Evolutionary conservation across 1,284 basidiomycete species (phyloP).

Genomic region (Mycena sp.): DNA sequence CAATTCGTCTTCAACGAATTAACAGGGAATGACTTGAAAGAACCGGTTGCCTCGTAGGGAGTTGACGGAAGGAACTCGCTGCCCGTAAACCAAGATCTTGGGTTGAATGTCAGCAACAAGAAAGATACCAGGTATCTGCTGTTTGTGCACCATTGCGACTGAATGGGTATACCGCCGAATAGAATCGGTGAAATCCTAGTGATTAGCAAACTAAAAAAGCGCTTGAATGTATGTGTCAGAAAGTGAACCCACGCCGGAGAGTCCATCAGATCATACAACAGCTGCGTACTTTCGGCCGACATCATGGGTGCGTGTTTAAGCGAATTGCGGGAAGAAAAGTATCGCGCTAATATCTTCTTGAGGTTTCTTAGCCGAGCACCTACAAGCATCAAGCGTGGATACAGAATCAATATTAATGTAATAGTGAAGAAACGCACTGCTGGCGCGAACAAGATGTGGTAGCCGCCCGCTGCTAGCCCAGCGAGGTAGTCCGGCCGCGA

Average conservation of each 20-base stretch:
- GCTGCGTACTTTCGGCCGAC: conserved; percentile 6
- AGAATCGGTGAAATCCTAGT: background rate
- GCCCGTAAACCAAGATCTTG: conserved; percentile 13
- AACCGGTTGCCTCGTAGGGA: background rate
- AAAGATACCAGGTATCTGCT: background rate
- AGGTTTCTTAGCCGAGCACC: background rate
- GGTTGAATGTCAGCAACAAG: background rate
- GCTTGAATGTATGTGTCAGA: too few species aligned
- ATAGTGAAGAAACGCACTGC: background rate
- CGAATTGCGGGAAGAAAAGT: conserved; percentile 14
- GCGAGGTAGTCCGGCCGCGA: conserved; percentile 16
- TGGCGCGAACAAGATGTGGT: conserved; percentile 4
- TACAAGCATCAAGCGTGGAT: background rate
- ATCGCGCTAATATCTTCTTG: background rate
- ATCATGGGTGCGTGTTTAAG: background rate
- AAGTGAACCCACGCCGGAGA: background rate
- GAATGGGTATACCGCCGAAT: conserved; percentile 10
- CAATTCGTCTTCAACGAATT: background rate
- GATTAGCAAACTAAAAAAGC: too few species aligned
- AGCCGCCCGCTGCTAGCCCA: background rate
- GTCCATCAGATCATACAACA: conserved; percentile 14
- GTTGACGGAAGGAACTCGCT: conserved; percentile 3
- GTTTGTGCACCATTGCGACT: conserved; percentile 4
- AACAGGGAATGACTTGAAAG: background rate
- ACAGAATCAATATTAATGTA: background rate